phyloP scores from a whole-genome alignment of 1,284 basidiomycete species.

The Schizophyllum amplum region DNA sequence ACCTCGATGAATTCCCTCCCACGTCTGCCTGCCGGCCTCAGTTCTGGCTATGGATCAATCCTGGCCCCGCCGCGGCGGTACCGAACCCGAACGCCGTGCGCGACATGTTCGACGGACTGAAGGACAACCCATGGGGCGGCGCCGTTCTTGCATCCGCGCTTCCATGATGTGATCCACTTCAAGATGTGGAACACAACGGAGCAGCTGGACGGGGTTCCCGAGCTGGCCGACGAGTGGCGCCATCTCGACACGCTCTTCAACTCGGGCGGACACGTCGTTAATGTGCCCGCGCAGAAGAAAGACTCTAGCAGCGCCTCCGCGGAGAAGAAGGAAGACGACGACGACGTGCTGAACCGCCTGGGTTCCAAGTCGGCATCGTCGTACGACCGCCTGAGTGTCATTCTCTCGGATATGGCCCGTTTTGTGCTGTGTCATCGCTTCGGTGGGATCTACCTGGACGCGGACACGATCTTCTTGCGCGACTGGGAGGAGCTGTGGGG shows the following conservation, averaged over 20 bases:
- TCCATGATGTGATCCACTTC: conserved; percentile 76
- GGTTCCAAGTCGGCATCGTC: conserved; percentile 70
- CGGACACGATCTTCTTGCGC: conserved; percentile 80
- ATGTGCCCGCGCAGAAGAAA: conserved; percentile 36
- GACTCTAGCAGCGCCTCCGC: conserved; percentile 8
- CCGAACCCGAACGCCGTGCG: conserved; percentile 62
- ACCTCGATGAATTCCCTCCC: conserved; percentile 32
- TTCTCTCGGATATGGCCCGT: conserved; percentile 82
- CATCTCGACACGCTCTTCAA: conserved; percentile 59
- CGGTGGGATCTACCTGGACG: conserved; percentile 83
- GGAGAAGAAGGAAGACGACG: conserved; percentile 34
- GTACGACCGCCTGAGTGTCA: conserved; percentile 76
- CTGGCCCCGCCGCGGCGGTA: conserved; percentile 59
- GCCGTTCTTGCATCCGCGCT: conserved; percentile 76
- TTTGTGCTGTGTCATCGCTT: conserved; percentile 82
- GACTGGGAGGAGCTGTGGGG: conserved; percentile 92
- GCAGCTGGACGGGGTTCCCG: conserved; percentile 74
- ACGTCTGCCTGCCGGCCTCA: conserved; percentile 56
- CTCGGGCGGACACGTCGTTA: conserved; percentile 58
- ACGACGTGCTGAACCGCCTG: conserved; percentile 61
- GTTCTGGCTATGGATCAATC: conserved; percentile 89
- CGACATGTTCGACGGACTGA: conserved; percentile 65
- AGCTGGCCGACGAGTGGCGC: conserved; percentile 75
- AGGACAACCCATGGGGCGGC: conserved; percentile 77
- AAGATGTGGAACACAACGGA: conserved; percentile 89